phyloP scores from a whole-genome alignment of 371 early-diverging fungal species.

The Mortierella sp. region DNA sequence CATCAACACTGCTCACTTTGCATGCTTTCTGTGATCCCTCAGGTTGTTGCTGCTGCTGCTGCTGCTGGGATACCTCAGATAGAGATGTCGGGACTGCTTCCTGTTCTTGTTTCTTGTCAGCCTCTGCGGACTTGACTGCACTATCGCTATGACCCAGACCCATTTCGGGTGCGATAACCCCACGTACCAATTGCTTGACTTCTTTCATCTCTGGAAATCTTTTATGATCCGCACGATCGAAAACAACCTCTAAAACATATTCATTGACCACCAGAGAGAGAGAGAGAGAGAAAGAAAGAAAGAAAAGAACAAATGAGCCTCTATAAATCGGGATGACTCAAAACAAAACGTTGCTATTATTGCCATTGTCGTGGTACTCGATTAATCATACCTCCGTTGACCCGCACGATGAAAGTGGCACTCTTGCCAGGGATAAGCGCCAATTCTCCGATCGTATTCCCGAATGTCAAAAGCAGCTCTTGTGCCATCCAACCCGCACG shows the following conservation, averaged over 20 bases:
- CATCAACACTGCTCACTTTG: neutral
- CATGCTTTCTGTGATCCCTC: neutral
- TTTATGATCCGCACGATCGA: slow-evolving; percentile 75
- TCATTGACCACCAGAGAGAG: neutral
- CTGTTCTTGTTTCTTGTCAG: neutral
- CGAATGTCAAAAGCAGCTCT: slow-evolving; percentile 77
- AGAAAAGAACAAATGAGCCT: neutral
- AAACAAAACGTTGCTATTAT: neutral
- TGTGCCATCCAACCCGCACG: slow-evolving; percentile 81
- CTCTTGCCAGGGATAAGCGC: slow-evolving; percentile 73
- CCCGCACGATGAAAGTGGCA: slow-evolving; percentile 72
- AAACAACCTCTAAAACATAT: slow-evolving; percentile 59
- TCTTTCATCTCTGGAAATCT: slow-evolving; percentile 83
- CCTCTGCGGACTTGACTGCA: slow-evolving; percentile 45
- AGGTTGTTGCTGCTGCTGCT: neutral
- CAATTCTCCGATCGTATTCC: slow-evolving; percentile 71
- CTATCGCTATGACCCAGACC: slow-evolving; percentile 75
- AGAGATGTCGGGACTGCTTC: neutral
- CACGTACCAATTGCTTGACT: slow-evolving; percentile 77
- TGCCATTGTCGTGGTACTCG: neutral
- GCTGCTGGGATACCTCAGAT: neutral
- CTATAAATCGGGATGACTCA: neutral
- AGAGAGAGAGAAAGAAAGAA: too few species aligned
- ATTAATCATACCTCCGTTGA: slow-evolving; percentile 64
- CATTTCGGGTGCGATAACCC: slow-evolving; percentile 74